These are phyloP conservation scores for Volvox africanus DNA, from an alignment of 139 green algal genomes.

Conservation along the genomic window DNA sequence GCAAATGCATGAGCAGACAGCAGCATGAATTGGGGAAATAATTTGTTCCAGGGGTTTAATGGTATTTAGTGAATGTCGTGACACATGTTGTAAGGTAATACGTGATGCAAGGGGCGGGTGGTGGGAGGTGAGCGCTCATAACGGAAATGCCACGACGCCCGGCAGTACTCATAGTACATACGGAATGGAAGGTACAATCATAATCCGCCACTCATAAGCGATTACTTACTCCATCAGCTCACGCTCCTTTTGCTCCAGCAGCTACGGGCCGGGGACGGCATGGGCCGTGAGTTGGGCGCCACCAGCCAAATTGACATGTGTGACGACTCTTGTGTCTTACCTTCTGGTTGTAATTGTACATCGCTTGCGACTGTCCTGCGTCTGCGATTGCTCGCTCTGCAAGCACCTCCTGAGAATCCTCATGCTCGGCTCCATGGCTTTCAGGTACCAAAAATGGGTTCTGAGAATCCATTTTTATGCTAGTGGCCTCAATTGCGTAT, in stretches of 20 bases:
- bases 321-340: not conserved
- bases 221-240: slow-evolving; percentile 64
- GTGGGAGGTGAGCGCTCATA: too few species aligned
- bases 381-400: not conserved
- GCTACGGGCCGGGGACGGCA: slow-evolving; percentile 16
- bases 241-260: slow-evolving; percentile 72
- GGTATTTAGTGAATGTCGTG: too few species aligned
- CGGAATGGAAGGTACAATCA: too few species aligned
- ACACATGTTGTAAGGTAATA: too few species aligned
- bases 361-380: not conserved
- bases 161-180: too few species aligned
- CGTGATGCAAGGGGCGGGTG: too few species aligned
- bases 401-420: not conserved
- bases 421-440: not conserved
- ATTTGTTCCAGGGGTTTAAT: too few species aligned
- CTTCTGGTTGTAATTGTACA: slow-evolving; percentile 39
- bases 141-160: too few species aligned
- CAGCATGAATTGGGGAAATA: too few species aligned
- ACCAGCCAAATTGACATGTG: not conserved
- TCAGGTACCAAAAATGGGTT: not conserved
- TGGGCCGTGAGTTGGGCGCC: not conserved
- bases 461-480: not conserved
- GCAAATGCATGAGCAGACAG: too few species aligned
- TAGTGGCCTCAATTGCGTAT: too few species aligned
- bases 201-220: too few species aligned